A percentile compares a stretch with the other conserved stretches of the same genome.
Conservation (phyloP, 2,329 filamentous ascomycete species). For the Botrytis cinerea region DNA sequence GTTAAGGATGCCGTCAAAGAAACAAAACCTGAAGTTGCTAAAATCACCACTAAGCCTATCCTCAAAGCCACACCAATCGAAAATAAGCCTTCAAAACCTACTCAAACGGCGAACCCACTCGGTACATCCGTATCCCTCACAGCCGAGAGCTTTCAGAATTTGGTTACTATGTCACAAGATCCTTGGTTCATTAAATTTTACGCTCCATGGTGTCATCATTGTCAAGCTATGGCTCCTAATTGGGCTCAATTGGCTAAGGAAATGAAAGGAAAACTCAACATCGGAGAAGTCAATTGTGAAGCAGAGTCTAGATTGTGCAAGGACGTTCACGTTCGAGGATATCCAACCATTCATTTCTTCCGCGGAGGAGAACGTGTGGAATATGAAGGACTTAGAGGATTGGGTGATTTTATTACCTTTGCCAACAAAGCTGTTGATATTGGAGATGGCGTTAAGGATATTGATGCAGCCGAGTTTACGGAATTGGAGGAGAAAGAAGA, state of each 20-base stretch:
- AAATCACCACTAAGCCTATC: conserved; percentile 19
- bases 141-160: conserved; percentile 80
- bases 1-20: conserved; percentile 6
- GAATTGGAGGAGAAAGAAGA: conserved; percentile 89
- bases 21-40: conserved; percentile 17
- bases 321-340: conserved; percentile 76
- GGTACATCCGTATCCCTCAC: conserved; percentile 76
- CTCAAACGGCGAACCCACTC: conserved; percentile 67
- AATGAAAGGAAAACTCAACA: conserved; percentile 85
- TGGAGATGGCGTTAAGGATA: conserved; percentile 74
- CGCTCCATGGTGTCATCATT: conserved; percentile 95
- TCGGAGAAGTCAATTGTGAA: conserved; percentile 97
- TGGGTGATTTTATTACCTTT: conserved; percentile 87
- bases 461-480: conserved; percentile 74
- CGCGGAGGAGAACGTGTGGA: conserved; percentile 88
- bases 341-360: conserved; percentile 92
- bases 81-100: conserved; percentile 51
- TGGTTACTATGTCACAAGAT: conserved; percentile 83
- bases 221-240: conserved; percentile 85
- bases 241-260: conserved; percentile 90
- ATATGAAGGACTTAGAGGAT: conserved; percentile 85
- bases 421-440: conserved; percentile 83
- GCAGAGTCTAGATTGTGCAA: conserved; percentile 86
- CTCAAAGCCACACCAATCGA: conserved; percentile 42
- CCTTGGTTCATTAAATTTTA: conserved; percentile 99